Base-by-base conservation (phyloP, 805 yeast genomes). In the Pachysolen tannophilus region DNA sequence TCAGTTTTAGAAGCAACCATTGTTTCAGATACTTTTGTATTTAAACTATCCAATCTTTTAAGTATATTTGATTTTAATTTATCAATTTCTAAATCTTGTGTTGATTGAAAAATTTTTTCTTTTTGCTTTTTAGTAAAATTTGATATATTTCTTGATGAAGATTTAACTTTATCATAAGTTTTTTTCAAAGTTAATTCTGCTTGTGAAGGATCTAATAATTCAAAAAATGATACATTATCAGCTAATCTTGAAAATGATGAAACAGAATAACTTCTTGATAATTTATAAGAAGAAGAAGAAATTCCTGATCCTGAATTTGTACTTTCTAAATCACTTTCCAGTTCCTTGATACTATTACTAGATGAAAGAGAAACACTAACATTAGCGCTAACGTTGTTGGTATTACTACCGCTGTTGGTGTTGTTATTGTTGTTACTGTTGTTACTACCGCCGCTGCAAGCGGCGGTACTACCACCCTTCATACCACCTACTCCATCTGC, bases 1-100 rank as follows among this genome's bases (percentile, higher is more conserved):
- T 90, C 96, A 6, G 82, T 67, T 20, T 56, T 65, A 1, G 78
- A 67, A 20, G 70, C 67, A 28, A 60, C 48, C 33, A 63, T 53
- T 1, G 65, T 45, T 27, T 48, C 47, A 31, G 54, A 58, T 34
- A 69, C 46, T 28, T 65, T 54, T 4, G 45, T 32, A 43, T 67
- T 68, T 4, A 65, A 45, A 25, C 51, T 53, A 34, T 63, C 68
- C 11, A 67, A 52, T 26, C 57, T 52, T 8, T 38, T 33, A 13
- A 49, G 43, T 17, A 56, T 37, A 3, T 45, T 24, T 8, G 21
- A 19, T 27, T 53, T 54, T 28, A 56, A 30, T 15, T 49, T 46
- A 8, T 41, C 42, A 26, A 55, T 29, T 17, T 57, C 61, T 20
- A 56, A 55, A 20, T 51, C 52, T 4, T 49, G 15, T 29, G 48